Evolutionary conservation across 345 rosid species (phyloP).

Genomic region (Excoecaria agallocha): DNA sequence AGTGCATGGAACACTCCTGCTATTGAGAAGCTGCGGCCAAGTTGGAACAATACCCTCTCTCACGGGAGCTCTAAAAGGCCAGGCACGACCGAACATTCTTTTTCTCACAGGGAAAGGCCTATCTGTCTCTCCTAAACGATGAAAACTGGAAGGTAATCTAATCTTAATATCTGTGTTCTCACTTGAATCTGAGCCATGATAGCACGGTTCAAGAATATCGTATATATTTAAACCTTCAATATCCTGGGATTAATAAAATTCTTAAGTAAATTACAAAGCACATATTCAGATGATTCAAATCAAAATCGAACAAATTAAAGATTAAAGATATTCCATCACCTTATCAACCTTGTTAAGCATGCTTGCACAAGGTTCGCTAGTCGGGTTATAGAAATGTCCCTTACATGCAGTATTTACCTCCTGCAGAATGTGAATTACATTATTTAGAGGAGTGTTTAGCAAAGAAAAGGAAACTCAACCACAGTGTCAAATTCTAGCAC

Average conservation of each 20-base stretch:
- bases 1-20: slow-evolving; percentile 45
- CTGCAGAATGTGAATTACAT: slow-evolving; percentile 37
- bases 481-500: too few relatives aligned
- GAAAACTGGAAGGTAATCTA: slow-evolving; percentile 70
- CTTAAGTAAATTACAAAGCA: slow-evolving; percentile 11
- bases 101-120: slow-evolving; percentile 62
- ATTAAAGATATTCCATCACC: slow-evolving; percentile 33
- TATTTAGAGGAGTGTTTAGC: slow-evolving; percentile 5
- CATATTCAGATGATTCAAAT: neutral
- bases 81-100: slow-evolving; percentile 90
- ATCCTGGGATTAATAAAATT: slow-evolving; percentile 37
- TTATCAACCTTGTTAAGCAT: slow-evolving; percentile 48
- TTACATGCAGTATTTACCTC: slow-evolving; percentile 52
- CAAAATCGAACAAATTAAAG: neutral
- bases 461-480: neutral
- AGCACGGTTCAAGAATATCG: slow-evolving; percentile 85
- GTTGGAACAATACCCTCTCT: slow-evolving; percentile 78
- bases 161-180: slow-evolving; percentile 17
- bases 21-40: slow-evolving; percentile 72
- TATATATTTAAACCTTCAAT: slow-evolving; percentile 59
- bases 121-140: slow-evolving; percentile 54
- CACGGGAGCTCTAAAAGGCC: slow-evolving; percentile 85
- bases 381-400: slow-evolving; percentile 47
- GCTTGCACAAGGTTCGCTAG: slow-evolving; percentile 24
- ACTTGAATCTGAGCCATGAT: slow-evolving; percentile 32